Evolutionary conservation across 2,329 filamentous ascomycete genomes (phyloP).

Genomic region (Aspergillus sp.): DNA sequence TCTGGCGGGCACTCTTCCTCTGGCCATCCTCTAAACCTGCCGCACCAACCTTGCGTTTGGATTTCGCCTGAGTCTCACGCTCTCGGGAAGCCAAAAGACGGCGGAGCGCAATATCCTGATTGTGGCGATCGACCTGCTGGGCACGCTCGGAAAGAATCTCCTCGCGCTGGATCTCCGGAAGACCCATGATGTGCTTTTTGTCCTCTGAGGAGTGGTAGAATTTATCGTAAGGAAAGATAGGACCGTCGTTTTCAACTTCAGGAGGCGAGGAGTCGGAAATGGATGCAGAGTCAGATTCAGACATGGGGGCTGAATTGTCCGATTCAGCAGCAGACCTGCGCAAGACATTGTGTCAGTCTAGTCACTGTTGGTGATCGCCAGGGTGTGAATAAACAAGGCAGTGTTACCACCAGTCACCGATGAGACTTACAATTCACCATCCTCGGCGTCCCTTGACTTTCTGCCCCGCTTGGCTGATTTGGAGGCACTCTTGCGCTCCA

Average conservation of each 20-base stretch:
- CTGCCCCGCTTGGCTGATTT: conserved; percentile 33
- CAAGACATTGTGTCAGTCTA: conserved; percentile 7
- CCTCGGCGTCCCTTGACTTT: conserved; percentile 55
- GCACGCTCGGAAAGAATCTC: conserved; percentile 80
- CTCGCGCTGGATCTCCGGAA: conserved; percentile 87
- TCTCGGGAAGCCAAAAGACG: conserved; percentile 63
- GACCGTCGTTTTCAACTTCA: conserved; percentile 37
- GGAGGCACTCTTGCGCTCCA: conserved; percentile 40
- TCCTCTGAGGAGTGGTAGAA: conserved; percentile 67
- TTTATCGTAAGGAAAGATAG: conserved; percentile 73
- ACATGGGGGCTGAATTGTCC: conserved; percentile 75
- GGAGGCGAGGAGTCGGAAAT: conserved; percentile 52
- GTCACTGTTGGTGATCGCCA: background rate
- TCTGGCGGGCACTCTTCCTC: conserved; percentile 63
- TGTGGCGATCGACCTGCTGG: conserved; percentile 68
- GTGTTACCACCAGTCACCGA: conserved; percentile 3
- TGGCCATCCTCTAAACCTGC: conserved; percentile 70
- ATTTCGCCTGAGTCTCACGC: conserved; percentile 49
- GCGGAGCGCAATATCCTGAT: conserved; percentile 73
- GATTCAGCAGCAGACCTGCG: conserved; percentile 59
- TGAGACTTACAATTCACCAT: conserved; percentile 68
- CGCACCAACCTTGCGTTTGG: conserved; percentile 65
- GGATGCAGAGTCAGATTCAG: conserved; percentile 77
- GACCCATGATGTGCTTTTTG: conserved; percentile 67
- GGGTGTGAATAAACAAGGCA: background rate